Base-by-base conservation (phyloP, 331 rosid genomes). In the Telfairia occidentalis region DNA sequence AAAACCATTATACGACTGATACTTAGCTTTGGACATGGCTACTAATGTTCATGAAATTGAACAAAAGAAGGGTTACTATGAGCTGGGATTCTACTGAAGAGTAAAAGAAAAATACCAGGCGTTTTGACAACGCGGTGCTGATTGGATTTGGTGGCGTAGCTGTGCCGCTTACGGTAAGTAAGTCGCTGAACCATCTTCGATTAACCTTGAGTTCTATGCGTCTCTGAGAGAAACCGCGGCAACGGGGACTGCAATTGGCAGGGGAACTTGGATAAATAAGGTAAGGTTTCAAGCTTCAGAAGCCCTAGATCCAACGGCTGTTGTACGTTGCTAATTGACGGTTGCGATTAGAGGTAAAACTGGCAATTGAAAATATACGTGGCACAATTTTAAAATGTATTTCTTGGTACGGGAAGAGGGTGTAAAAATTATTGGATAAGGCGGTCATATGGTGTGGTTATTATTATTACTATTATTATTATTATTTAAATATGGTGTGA, bases 151-250 rank as follows among this genome's bases (percentile, higher is more conserved):
- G 80, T 77, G 34, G 80, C 74, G 32, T 77, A 77, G 80, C 80
- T 77, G 35, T 63, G 80, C 8, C 80, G 74, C 65, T 45, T 77
- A 55, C 80, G 80, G 24, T 77, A 77, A 0, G 80, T 77, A 15
- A 77, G 74, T 7, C 80, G 80, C 80, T 77, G 80, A 40, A 77
- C 80, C 80, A 77, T 77, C 38, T 76, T 49, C 35, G 7, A n/a
- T 42, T 28, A n/a, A 15, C 32, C 30, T 35, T 11, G 23, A 29
- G 38, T 7, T 28, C 70, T 29, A 3, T 0, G 1, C 32, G 42
- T 35, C n/a, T 50, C n/a, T 18, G 48, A 10, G 64, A 72, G 49
- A 21, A 32, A 46, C 30, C 21, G 58, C 26, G 42, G 35, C 42
- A 18, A 30, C 0, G 16, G 37, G 37, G 37, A 2, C 54, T 28